Percentiles rank a stretch among this genome's conserved stretches.
phyloP scores from a whole-genome alignment of 2,329 filamentous ascomycete species.

The Calonectria leucothoes region DNA sequence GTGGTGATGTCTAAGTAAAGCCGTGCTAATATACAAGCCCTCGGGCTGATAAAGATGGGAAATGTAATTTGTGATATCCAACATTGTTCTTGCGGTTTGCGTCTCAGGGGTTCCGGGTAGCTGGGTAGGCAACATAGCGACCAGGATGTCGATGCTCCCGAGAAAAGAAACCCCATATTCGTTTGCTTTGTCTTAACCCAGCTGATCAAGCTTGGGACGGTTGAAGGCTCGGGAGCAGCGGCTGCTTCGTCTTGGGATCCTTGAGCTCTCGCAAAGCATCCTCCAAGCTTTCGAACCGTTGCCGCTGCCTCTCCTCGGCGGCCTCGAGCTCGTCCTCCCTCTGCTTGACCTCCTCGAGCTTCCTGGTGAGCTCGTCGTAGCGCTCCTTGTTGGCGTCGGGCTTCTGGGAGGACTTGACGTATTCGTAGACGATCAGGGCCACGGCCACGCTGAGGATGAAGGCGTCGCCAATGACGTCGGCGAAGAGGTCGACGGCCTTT shows the following conservation, averaged over 20 bases:
- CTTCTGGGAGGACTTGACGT: slow-evolving; percentile 68
- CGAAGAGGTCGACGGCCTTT: slow-evolving; percentile 75
- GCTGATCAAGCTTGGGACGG: slow-evolving; percentile 13
- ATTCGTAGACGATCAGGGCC: slow-evolving; percentile 71
- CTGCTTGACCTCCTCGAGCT: slow-evolving; percentile 61
- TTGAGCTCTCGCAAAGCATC: slow-evolving; percentile 62
- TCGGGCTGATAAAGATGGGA: slow-evolving; percentile 6
- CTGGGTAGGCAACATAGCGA: background rate
- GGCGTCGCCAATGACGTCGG: slow-evolving; percentile 72
- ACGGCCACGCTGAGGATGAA: slow-evolving; percentile 72
- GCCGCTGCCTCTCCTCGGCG: slow-evolving; percentile 56
- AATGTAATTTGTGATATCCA: slow-evolving; percentile 4
- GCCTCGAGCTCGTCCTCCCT: slow-evolving; percentile 62
- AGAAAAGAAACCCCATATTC: no score
- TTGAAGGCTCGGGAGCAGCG: slow-evolving; percentile 57
- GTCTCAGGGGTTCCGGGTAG: background rate
- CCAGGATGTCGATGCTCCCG: background rate
- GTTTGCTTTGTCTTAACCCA: background rate
- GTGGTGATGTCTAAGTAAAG: slow-evolving; percentile 32
- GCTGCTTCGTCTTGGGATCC: slow-evolving; percentile 68
- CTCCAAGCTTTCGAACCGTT: slow-evolving; percentile 65
- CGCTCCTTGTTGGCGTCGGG: slow-evolving; percentile 68
- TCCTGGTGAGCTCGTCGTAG: slow-evolving; percentile 61
- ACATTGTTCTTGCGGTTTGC: background rate
- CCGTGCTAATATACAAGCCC: slow-evolving; percentile 31